phyloP scores from a whole-genome alignment of 805 yeast species.

The Candida maltosa region DNA sequence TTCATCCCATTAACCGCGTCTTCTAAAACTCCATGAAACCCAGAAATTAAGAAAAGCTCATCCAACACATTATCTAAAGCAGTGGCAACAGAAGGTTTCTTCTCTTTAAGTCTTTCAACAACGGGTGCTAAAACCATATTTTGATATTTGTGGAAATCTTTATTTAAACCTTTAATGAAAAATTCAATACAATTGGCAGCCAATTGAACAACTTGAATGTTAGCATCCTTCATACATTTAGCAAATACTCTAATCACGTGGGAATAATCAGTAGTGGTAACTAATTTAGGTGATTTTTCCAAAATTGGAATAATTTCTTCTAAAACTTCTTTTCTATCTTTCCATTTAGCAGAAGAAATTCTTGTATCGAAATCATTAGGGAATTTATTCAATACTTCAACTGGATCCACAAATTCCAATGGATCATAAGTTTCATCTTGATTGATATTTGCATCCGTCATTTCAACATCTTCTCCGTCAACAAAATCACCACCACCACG shows the following conservation, averaged over 20 bases:
- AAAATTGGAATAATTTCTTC: conserved; percentile 55
- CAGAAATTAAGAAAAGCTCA: conserved; percentile 52
- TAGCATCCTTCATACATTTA: conserved; percentile 83
- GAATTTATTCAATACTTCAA: conserved; percentile 59
- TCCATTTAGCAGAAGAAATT: conserved; percentile 74
- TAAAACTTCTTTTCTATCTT: conserved; percentile 82
- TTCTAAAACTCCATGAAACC: conserved; percentile 55
- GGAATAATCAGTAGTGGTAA: conserved; percentile 59
- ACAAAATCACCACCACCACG: conserved; percentile 12
- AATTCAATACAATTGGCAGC: conserved; percentile 66
- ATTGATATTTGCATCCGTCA: conserved; percentile 22
- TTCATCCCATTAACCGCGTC: conserved; percentile 56
- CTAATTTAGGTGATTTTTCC: conserved; percentile 52
- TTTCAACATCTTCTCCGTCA: conserved; percentile 25
- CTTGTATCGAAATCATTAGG: conserved; percentile 60
- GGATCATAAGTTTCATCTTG: conserved; percentile 47
- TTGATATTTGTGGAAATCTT: conserved; percentile 53
- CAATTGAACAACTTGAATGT: conserved; percentile 77
- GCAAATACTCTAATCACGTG: conserved; percentile 61
- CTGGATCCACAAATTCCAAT: conserved; percentile 67
- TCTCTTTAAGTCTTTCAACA: conserved; percentile 84
- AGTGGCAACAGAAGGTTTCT: conserved; percentile 72
- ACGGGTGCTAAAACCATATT: conserved; percentile 54
- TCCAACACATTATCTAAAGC: conserved; percentile 67
- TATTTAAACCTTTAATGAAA: conserved; percentile 65